Base-by-base conservation (phyloP, 495 filamentous ascomycete species). In the Penicillium turbatum region DNA sequence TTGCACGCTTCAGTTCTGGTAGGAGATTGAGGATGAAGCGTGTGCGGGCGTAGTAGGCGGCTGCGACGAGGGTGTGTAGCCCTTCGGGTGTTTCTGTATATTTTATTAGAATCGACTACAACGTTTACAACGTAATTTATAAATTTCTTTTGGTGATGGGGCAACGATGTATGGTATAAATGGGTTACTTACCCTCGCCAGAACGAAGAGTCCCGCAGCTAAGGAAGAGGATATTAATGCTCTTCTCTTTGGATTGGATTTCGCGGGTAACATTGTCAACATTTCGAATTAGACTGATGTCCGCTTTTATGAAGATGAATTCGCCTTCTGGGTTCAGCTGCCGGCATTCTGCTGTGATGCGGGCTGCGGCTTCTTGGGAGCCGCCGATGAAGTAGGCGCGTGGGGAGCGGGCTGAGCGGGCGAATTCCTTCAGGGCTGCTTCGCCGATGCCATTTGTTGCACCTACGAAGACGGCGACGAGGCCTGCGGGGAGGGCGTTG, bases 1-100 rank as follows among this genome's bases (percentile, higher is more conserved):
- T 42, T 0, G 82, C 75, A 6, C 60, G 43, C 24, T 67, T 67
- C 0, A 89, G 60, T 0, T 80, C 75, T 0, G 86, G 85, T 2
- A 90, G 77, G 2, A 90, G 76, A 59, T 86, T 85, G 37, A 66
- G 51, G 19, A 79, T 75, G 63, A 88, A 87, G 35, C 85, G 79
- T 41, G 79, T 74, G 13, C 86, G 83, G 24, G 79, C 70, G 66
- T 88, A 88, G 68, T 82, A 83, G 42, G 66, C 71, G 4, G 87
- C 64, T 13, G 80, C 66, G 36, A 79, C 66, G 49, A 75, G 74
- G 30, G 69, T 66, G 55, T 83, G 71, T 11, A 89, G 70, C 16
- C 72, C 76, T 65, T 90, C 87, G 2, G 57, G 26, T 0, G 85
- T 87, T 42, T 83, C 82, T 78, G 41, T 11, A 21, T 19, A 13